Evolutionary conservation across 225 moss, liverwort and hornwort species (phyloP).

Genomic region (Lunularia cruciata): DNA sequence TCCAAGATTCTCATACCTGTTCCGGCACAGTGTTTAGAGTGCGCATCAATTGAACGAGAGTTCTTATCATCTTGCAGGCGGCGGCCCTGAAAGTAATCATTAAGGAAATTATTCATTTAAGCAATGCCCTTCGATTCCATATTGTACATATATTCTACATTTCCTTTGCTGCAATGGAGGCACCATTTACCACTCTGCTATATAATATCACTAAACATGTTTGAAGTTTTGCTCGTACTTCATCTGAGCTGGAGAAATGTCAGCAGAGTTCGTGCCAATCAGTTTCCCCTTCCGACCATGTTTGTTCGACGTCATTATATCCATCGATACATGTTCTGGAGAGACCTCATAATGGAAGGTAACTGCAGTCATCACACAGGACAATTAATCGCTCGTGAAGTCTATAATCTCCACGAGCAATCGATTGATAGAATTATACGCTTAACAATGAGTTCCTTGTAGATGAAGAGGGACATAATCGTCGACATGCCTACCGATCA

Average conservation of each 20-base stretch:
- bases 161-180: not conserved
- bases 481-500: no score
- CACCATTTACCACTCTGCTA: not conserved
- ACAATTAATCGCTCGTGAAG: no score
- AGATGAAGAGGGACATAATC: no score
- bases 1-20: constrained; percentile 27
- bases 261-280: constrained; percentile 35
- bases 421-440: no score
- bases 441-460: no score
- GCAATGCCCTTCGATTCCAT: not conserved
- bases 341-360: constrained; percentile 53
- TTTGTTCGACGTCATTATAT: constrained; percentile 47
- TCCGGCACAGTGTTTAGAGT: constrained; percentile 53
- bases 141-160: not conserved
- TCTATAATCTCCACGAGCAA: no score
- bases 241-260: constrained; percentile 52
- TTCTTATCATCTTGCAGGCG: constrained; percentile 72
- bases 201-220: not conserved
- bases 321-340: constrained; percentile 47
- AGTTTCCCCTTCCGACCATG: constrained; percentile 19
- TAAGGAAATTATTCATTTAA: not conserved
- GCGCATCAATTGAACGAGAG: constrained; percentile 65
- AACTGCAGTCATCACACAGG: no score
- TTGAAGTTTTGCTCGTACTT: constrained; percentile 43
- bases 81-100: constrained; percentile 37